A percentile compares a stretch with the other conserved stretches of the same genome.
phyloP scores from a whole-genome alignment of 495 filamentous ascomycete genomes.

The Hamigera avellanea region DNA sequence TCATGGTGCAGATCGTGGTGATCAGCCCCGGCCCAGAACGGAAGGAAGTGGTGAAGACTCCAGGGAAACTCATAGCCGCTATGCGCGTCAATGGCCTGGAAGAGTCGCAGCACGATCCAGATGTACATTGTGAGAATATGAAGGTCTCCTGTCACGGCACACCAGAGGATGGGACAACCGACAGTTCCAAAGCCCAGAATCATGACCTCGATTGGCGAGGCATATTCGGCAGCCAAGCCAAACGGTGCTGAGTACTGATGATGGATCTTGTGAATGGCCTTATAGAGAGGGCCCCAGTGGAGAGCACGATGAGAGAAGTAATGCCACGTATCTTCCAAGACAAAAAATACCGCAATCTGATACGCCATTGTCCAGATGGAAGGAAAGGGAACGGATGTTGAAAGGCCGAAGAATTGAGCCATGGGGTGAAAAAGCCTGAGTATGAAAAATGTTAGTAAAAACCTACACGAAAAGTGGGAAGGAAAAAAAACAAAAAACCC shows the following conservation, averaged over 20 bases:
- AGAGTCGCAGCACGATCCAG: conserved; percentile 86
- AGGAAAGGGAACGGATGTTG: conserved; percentile 85
- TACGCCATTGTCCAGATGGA: conserved; percentile 71
- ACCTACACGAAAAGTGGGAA: background rate
- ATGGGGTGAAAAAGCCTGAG: conserved; percentile 88
- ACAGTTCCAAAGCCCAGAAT: conserved; percentile 90
- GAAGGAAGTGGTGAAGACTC: conserved; percentile 88
- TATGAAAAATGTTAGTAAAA: conserved; percentile 1
- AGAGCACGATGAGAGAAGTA: conserved; percentile 93
- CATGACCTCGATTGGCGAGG: conserved; percentile 96
- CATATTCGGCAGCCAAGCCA: conserved; percentile 92
- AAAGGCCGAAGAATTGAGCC: conserved; percentile 83
- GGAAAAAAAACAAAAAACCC: conserved; percentile 10
- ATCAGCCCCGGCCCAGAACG: conserved; percentile 96
- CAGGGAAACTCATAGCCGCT: conserved; percentile 96
- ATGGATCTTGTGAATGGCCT: conserved; percentile 93
- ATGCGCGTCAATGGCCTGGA: conserved; percentile 97
- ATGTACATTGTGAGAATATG: conserved; percentile 97
- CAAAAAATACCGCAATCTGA: conserved; percentile 90
- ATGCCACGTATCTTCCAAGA: conserved; percentile 95
- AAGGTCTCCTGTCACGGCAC: conserved; percentile 67
- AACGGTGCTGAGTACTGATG: conserved; percentile 97
- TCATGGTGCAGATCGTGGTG: conserved; percentile 97
- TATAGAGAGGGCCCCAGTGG: conserved; percentile 94
- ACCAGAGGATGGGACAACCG: conserved; percentile 74